Base-by-base conservation (phyloP, 768 basidiomycete genomes). In the Tubosaeta brunneosetosa region DNA sequence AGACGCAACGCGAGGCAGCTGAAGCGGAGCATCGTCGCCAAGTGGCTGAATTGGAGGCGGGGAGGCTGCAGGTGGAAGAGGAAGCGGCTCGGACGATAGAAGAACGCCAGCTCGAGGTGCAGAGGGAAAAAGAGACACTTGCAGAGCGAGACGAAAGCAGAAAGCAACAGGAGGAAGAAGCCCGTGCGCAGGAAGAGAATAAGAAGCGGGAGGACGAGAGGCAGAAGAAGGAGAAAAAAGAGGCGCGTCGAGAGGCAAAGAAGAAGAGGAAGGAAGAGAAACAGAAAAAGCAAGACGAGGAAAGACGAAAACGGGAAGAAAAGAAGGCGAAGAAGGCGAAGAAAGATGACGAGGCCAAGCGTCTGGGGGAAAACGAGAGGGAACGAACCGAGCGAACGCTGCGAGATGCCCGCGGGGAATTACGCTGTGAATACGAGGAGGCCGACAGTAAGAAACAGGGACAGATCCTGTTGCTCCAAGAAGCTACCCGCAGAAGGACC, bases 1-100 rank as follows among this genome's bases (percentile, higher is more conserved):
- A 81, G 63, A 51, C 66, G 57, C 65, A 68, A 48, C 73, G 74
- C 29, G 29, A 29, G 9, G 29, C 6, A 29, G 29, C 29, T 22
- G 70, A 76, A 50, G 58, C 51, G 11, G 71, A 64, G 22, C 75
- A 82, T 59, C 66, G 69, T 2, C 60, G 55, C 26, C 60, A 61
- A 26, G 62, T 84, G 52, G 74, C 71, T n/a, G 68, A 73, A n/a
- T 29, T 29, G 29, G 72, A 81, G 14, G 71, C 66, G 7, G 52
- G 72, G 22, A 22, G 22, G 56, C 67, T 79, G 27, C 43, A 5
- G 25, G 27, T 16, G 16, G 14, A 36, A 36, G 34, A 27, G 1
- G 3, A 27, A 11, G 65, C 69, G 13, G 52, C 55, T 29, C 29
- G 6, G 29, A 29, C 29, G 6, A 9, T 9, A 9, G 29, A 4